Base-by-base conservation (phyloP, 2,329 filamentous ascomycete species). In the Monilinia laxa region DNA sequence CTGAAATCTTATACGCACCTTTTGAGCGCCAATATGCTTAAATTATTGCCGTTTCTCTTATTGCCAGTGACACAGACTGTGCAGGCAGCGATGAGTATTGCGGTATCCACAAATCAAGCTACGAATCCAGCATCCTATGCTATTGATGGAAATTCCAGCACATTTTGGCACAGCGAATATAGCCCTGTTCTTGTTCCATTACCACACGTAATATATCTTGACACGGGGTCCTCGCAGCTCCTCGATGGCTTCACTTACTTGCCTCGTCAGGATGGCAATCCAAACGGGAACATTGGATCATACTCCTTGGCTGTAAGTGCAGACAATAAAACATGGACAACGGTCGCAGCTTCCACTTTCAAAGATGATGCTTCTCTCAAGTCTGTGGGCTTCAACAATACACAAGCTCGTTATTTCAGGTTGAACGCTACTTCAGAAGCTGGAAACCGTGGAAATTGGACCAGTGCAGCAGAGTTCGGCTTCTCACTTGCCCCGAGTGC, bases 251-350 rank as follows among this genome's bases (percentile, higher is more conserved):
- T 79, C 47, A 72, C 68, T 42, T 76, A 77, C 40, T 69, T 73
- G 25, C 78, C 75, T 11, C 74, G 76, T 14, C 76, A 78, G 59
- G 76, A 77, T 64, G 71, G 71, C 28, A 71, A 51, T n/a, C 67
- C 47, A 2, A 78, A 78, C 66, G 77, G 78, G 11, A 76, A 75
- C 31, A 78, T 79, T 58, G 77, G 77, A 20, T 68, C 73, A n/a
- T 76, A 79, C 18, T 45, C 52, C 4, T 38, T 67, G 42, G 70
- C 77, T 62, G 52, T 75, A 47, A 77, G 76, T 55, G 70, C 67
- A 12, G 76, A 78, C 63, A 73, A 72, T 23, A 67, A 67, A 7
- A 76, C 69, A 56, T 78, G 73, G 73, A 64, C 68, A 18, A 69
- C 69, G 2, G 71, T 75, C n/a, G 76, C 73, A 10, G 62, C 40